Conservation (phyloP, 2,329 filamentous ascomycete genomes). For the Cryoendolithus antarcticus region DNA sequence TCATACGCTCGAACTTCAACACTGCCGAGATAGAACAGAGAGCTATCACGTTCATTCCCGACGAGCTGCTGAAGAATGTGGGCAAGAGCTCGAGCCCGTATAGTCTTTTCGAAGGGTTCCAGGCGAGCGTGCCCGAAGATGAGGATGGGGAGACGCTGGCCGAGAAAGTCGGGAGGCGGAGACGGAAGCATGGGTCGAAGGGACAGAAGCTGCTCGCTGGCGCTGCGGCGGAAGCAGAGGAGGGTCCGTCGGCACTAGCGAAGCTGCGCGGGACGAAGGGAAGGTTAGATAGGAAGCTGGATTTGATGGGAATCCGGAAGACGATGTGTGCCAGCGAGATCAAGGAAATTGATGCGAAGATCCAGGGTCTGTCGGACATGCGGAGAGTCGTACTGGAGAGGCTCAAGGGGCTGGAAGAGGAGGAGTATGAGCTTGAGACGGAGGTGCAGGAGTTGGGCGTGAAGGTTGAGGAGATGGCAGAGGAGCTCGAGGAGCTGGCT, state of each 20-base stretch:
- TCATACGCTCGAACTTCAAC: constrained; percentile 84
- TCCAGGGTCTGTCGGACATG: constrained; percentile 86
- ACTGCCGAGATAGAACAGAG: constrained; percentile 88
- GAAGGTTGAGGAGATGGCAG: constrained; percentile 50
- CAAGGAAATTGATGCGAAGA: constrained; percentile 90
- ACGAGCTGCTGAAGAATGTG: constrained; percentile 80
- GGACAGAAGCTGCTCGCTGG: constrained; percentile 62
- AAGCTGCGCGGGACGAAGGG: constrained; percentile 72
- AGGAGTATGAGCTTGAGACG: constrained; percentile 80
- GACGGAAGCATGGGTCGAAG: constrained; percentile 56
- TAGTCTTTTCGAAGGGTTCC: constrained; percentile 92
- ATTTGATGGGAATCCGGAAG: constrained; percentile 85
- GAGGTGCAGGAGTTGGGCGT: constrained; percentile 55
- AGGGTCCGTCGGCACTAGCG: constrained; percentile 53
- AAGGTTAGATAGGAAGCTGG: constrained; percentile 68
- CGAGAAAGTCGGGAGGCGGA: constrained; percentile 38
- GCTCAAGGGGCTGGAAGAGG: constrained; percentile 73
- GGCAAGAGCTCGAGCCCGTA: constrained; percentile 77
- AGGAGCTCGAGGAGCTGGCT: constrained; percentile 43
- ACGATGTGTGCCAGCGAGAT: constrained; percentile 98
- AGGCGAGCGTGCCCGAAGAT: constrained; percentile 70
- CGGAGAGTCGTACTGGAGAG: constrained; percentile 82
- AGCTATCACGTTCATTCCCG: constrained; percentile 74
- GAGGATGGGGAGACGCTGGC: no score
- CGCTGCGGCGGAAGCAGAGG: constrained; percentile 48